These are phyloP conservation scores for Floccularia luteovirens DNA, from an alignment of 768 basidiomycete genomes.

Conservation along the genomic window DNA sequence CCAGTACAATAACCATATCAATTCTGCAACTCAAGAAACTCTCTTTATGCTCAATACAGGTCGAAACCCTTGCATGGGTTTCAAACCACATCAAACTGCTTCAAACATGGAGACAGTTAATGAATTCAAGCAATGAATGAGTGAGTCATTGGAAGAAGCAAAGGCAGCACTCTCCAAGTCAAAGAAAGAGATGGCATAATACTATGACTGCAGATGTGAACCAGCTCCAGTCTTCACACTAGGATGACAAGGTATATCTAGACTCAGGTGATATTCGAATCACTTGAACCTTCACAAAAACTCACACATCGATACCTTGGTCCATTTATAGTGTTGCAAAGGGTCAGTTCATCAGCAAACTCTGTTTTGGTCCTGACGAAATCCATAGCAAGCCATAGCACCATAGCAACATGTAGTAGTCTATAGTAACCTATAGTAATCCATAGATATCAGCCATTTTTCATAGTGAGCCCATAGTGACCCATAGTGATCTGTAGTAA, in stretches of 20 bases:
- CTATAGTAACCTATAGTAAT: no score
- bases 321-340: no score
- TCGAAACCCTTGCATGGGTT: conserved; percentile 2
- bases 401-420: no score
- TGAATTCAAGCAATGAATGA: neutral
- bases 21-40: conserved; percentile 14
- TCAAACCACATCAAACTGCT: conserved; percentile 14
- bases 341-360: no score
- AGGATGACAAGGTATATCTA: neutral
- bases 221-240: neutral
- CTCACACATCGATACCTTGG: no score
- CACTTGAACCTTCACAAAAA: neutral
- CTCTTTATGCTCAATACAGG: conserved; percentile 8
- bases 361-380: no score
- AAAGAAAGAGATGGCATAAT: neutral
- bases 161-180: neutral
- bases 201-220: neutral
- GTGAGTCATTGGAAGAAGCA: neutral
- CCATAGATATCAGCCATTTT: no score
- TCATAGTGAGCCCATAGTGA: no score
- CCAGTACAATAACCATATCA: conserved; percentile 16
- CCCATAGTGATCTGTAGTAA: no score
- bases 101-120: conserved; percentile 1
- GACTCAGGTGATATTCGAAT: neutral
- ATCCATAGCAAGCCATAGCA: no score